Evolutionary conservation across 106 monocot genomes (phyloP).

Genomic region (Platanthera zijinensis): DNA sequence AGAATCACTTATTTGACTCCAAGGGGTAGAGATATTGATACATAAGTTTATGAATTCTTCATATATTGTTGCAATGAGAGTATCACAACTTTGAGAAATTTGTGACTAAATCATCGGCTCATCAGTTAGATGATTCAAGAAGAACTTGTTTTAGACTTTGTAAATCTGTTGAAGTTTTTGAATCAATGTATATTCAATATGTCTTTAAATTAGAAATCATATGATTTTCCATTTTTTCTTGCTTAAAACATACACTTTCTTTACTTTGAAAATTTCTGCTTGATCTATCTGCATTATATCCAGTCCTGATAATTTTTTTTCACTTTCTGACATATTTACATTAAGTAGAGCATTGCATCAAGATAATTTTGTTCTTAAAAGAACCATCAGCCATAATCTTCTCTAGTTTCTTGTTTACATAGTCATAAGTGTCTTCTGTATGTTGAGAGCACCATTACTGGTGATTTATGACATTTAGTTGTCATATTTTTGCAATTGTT

Average conservation of each 20-base stretch:
- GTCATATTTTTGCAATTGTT: not conserved
- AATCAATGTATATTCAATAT: not conserved
- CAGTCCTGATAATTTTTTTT: not conserved
- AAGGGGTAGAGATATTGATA: not conserved
- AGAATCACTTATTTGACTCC: not conserved
- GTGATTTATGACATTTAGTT: not conserved
- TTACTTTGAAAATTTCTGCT: not conserved
- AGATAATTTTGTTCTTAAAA: not conserved
- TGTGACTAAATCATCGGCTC: not conserved
- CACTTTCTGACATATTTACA: not conserved
- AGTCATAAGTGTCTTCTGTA: not conserved
- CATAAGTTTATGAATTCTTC: not conserved
- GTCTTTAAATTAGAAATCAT: not conserved
- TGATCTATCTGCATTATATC: not conserved
- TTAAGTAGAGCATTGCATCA: not conserved
- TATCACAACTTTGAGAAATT: not conserved
- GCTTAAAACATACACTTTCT: not conserved
- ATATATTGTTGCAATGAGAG: not conserved
- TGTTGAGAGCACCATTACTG: not conserved
- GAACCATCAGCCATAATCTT: not conserved
- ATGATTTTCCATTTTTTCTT: not conserved
- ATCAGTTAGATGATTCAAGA: not conserved
- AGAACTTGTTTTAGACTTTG: slow-evolving; percentile 1
- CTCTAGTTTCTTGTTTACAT: not conserved
- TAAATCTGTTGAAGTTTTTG: not conserved